phyloP scores from a whole-genome alignment of 1,284 basidiomycete species.

The Leccinum ponderosum region DNA sequence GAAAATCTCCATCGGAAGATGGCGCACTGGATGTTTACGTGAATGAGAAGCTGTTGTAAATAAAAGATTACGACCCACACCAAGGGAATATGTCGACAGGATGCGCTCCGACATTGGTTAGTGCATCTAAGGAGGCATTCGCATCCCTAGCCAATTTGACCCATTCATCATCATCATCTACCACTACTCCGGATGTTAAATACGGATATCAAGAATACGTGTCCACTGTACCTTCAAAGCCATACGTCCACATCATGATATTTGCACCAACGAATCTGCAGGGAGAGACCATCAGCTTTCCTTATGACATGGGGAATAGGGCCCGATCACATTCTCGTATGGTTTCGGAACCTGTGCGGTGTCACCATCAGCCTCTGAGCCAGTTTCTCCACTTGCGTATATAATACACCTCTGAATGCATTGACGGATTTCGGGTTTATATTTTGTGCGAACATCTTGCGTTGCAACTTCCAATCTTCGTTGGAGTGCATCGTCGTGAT shows the following conservation, averaged over 20 bases:
- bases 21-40: not conserved
- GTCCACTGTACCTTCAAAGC: conserved; percentile 4
- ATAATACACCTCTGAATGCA: not conserved
- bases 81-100: conserved; percentile 10
- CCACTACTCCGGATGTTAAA: not conserved
- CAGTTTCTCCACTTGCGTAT: not conserved
- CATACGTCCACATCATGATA: conserved; percentile 9
- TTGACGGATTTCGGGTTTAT: conserved; percentile 1
- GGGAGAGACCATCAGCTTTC: not conserved
- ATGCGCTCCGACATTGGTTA: conserved; percentile 6
- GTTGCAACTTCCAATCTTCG: conserved; percentile 5
- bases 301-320: not conserved
- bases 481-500: conserved; percentile 3
- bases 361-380: conserved; percentile 1
- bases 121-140: conserved; percentile 5
- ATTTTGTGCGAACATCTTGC: conserved; percentile 5
- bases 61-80: not conserved
- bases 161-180: conserved; percentile 4
- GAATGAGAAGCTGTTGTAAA: not conserved
- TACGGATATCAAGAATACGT: not conserved
- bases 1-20: conserved; percentile 5
- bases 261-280: conserved; percentile 5
- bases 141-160: conserved; percentile 5
- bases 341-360: conserved; percentile 2
- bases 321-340: conserved; percentile 1